phyloP scores from a whole-genome alignment of 169 alveolate species.

The Cryptosporidium felis region DNA sequence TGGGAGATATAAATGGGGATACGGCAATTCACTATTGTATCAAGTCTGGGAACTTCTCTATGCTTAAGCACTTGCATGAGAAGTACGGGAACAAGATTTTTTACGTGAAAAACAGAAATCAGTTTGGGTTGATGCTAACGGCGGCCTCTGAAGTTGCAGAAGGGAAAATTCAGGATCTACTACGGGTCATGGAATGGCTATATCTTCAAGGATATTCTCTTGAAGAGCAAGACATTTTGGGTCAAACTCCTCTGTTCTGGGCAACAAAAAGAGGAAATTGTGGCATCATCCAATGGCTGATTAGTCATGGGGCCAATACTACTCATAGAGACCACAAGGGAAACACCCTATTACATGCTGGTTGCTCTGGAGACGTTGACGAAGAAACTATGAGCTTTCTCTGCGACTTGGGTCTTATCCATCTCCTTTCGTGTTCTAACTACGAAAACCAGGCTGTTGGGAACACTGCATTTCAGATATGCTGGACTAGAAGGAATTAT shows the following conservation, averaged over 20 bases:
- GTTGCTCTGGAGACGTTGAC: conserved; percentile 65
- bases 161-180: conserved; percentile 79
- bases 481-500: conserved; percentile 62
- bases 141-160: conserved; percentile 87
- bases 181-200: conserved; percentile 84
- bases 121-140: conserved; percentile 79
- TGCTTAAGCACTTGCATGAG: conserved; percentile 74
- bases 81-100: conserved; percentile 74
- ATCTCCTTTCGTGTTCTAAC: conserved; percentile 46
- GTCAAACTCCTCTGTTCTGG: conserved; percentile 88
- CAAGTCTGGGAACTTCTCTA: conserved; percentile 78
- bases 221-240: conserved; percentile 87
- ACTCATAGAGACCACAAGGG: conserved; percentile 81
- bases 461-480: conserved; percentile 57
- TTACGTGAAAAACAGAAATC: conserved; percentile 48
- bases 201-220: conserved; percentile 87
- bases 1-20: conserved; percentile 78
- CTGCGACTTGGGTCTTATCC: conserved; percentile 73
- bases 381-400: conserved; percentile 71
- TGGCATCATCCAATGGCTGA: conserved; percentile 86
- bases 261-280: conserved; percentile 86
- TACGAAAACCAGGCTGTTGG: conserved; percentile 73
- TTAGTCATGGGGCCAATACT: conserved; percentile 83
- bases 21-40: conserved; percentile 73
- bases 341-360: conserved; percentile 74